Evolutionary conservation across 2,329 filamentous ascomycete species (phyloP), one percentile per base, ranked within the genome.

Genomic region (Massarina eburnea): DNA sequence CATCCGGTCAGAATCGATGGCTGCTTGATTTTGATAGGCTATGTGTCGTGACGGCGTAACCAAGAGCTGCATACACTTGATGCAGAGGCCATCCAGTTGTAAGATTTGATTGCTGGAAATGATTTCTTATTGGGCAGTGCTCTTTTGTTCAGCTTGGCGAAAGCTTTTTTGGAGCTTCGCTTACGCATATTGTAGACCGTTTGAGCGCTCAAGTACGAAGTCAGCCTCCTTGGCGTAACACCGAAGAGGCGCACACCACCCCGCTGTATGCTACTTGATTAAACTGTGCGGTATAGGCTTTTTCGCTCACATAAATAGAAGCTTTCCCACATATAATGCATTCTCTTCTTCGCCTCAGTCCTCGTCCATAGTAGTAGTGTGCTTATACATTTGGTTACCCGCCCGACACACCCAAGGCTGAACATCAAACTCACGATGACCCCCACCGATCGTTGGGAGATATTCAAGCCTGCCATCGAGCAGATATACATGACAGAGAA

Each of bases 131-230:
- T 55, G 52, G 52, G 2, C 26, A 47, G 34, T 51, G 19, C 20
- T 24, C 45, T 53, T 55, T 45, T 53, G 50, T 42, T 46, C 19
- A 33, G 1, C 52, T 55, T 55, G 49, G 49, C 49, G 35, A 18
- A 22, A 3, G 14, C 15, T 27, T n/a, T 17, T 30, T 18, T n/a
- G 34, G 12, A n/a, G 3, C 43, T 37, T 45, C 43, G 46, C 50
- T 49, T 49, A 47, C 41, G 46, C 43, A 41, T 8, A 36, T 10
- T 42, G 9, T 17, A 4, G 34, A 14, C 18, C 17, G 19, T 8
- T 19, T 18, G 4, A 8, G 34, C 32, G 20, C 17, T 7, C 17
- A 36, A 19, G 10, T 20, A 43, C 26, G 37, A 33, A 14, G 40
- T 30, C 20, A 48, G 24, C 24, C 24, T 26, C 6, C 10, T 6